Conservation (phyloP, 23 red algal genomes). For the Gracilariopsis chorda region DNA sequence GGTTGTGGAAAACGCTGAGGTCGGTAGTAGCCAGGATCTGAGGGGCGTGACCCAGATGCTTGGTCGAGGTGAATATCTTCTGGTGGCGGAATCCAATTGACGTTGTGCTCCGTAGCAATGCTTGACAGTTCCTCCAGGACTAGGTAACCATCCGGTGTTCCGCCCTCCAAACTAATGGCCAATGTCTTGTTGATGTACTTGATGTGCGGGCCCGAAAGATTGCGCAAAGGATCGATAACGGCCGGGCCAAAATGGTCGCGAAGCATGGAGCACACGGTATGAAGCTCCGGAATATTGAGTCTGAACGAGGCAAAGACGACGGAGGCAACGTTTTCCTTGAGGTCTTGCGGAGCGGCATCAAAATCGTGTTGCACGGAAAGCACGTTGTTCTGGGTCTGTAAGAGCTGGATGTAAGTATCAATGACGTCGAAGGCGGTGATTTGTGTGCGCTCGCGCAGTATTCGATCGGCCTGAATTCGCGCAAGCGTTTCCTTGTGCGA, state of each 20-base stretch:
- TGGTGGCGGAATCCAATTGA: conserved; percentile 49
- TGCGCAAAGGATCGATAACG: conserved; percentile 37
- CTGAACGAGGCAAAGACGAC: conserved; percentile 53
- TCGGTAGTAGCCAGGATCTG: not conserved
- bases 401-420: conserved; percentile 36
- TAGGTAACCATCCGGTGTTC: conserved; percentile 36
- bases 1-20: conserved; percentile 3
- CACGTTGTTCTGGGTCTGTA: conserved; percentile 14
- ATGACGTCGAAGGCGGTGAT: conserved; percentile 53
- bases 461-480: conserved; percentile 44
- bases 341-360: conserved; percentile 7
- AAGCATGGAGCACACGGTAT: conserved; percentile 21
- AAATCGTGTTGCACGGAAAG: conserved; percentile 29
- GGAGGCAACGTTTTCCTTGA: conserved; percentile 47
- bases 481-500: conserved; percentile 48
- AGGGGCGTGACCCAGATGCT: not conserved
- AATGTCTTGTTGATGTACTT: conserved; percentile 48
- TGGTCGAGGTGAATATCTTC: conserved; percentile 38
- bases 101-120: conserved; percentile 22
- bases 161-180: conserved; percentile 3
- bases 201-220: conserved; percentile 26
- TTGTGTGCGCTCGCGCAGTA: conserved; percentile 25
- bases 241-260: conserved; percentile 47
- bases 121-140: conserved; percentile 26
- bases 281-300: conserved; percentile 43